Evolutionary conservation across 768 basidiomycete genomes (phyloP), one percentile per base, ranked within the genome.

Genomic region (Tulasnella sp.): DNA sequence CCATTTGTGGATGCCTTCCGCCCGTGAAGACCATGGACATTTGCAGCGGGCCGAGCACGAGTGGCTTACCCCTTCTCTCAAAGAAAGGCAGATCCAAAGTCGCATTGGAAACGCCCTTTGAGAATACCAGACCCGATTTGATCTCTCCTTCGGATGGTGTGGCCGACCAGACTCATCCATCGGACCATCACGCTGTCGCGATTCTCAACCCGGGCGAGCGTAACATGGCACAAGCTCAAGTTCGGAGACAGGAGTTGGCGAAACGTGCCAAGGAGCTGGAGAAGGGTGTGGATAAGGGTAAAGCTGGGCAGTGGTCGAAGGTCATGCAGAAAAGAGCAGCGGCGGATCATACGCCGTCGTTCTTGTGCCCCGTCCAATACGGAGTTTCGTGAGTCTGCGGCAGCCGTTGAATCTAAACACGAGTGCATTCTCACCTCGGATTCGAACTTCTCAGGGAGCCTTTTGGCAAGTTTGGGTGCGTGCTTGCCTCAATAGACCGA

Each of bases 1-100:
- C 83, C 72, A 85, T 87, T 34, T 91, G 90, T 76, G 90, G 90
- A 2, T 91, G 90, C 79, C 85, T 87, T 0, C n/a, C 80, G 86
- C 15, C 79, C n/a, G 12, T 40, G 19, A 76, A 76, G n/a, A 9
- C 69, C 19, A 40, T 40, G 36, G 39, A 36, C 40, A 34, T 64
- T 9, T 64, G 5, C 0, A 25, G 31, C 7, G 31, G 31, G 15
- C 9, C 29, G 1, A n/a, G 67, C 64, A n/a, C n/a, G n/a, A 14
- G 67, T 36, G 25, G 39, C 38, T 67, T 69, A 11, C 38, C 58
- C 31, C 31, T 72, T n/a, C 76, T 79, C 68, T 67, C 68, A 15
- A 37, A 52, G n/a, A 74, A 74, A n/a, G 73, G 73, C 52, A 74
- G 64, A 54, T 37, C 37, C 3, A 74, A 58, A 67, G 73, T 34